These are phyloP conservation scores for Diaporthe longicolla DNA, from an alignment of 2,329 filamentous ascomycete genomes.

Conservation along the genomic window DNA sequence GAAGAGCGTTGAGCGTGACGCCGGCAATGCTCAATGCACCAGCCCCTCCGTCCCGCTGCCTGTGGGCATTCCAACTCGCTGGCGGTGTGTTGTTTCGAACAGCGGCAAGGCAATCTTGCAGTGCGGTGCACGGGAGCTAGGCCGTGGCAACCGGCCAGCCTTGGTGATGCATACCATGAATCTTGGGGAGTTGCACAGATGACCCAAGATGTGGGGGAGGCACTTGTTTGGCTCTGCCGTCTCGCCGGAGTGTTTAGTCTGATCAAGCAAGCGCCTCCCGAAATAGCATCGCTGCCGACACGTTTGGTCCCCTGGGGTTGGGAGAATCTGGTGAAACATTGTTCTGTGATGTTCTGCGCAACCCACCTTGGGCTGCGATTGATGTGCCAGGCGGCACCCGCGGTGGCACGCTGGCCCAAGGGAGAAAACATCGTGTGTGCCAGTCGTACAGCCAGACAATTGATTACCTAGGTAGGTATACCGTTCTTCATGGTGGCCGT, in stretches of 20 bases:
- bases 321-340: constrained; percentile 39
- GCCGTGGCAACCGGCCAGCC: constrained; percentile 29
- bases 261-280: constrained; percentile 38
- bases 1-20: constrained; percentile 36
- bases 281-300: constrained; percentile 41
- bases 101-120: constrained; percentile 2
- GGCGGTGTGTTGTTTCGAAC: constrained; percentile 36
- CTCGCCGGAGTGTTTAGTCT: constrained; percentile 27
- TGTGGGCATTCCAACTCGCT: constrained; percentile 7
- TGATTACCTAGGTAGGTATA: too few relatives aligned
- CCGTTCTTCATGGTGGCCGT: background rate
- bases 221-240: constrained; percentile 30
- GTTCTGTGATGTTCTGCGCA: constrained; percentile 11
- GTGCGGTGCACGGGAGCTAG: constrained; percentile 37
- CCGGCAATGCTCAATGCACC: constrained; percentile 35
- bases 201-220: constrained; percentile 29
- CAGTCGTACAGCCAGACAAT: too few relatives aligned
- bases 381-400: constrained; percentile 25
- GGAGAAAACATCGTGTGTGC: constrained; percentile 7
- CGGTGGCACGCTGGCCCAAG: constrained; percentile 23
- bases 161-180: constrained; percentile 21
- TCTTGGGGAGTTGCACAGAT: constrained; percentile 33
- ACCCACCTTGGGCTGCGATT: constrained; percentile 4
- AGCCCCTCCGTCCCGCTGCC: background rate
- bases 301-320: constrained; percentile 20